Evolutionary conservation across 352 stramenopile genomes (phyloP).

Genomic region (Pythium insidiosum): DNA sequence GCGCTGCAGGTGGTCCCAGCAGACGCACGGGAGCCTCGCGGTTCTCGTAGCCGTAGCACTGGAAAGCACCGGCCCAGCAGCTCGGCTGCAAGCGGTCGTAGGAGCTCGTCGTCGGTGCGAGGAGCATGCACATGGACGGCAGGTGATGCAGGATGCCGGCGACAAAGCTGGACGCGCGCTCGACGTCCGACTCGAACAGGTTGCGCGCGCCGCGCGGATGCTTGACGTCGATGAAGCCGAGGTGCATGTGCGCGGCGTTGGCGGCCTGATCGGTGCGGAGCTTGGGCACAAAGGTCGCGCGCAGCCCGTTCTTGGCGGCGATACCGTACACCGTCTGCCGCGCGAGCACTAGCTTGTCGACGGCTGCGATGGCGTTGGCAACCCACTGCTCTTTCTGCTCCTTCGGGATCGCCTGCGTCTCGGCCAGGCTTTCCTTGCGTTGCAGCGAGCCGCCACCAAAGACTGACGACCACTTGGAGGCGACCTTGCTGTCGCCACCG

Average conservation of each 20-base stretch:
- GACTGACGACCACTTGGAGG: too few relatives aligned
- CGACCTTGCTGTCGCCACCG: too few relatives aligned
- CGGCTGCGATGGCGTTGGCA: conserved; percentile 7
- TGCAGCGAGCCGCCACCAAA: too few relatives aligned
- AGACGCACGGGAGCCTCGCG: conserved; percentile 18
- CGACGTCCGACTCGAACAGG: conserved; percentile 5
- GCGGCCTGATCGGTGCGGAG: conserved; percentile 9
- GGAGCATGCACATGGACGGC: conserved; percentile 15
- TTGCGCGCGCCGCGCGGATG: background rate
- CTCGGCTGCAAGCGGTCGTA: conserved; percentile 21
- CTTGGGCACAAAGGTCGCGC: conserved; percentile 19
- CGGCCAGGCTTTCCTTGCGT: too few relatives aligned
- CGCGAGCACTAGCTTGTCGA: conserved; percentile 20
- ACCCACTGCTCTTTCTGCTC: too few relatives aligned
- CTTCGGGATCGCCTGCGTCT: too few relatives aligned
- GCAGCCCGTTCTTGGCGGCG: conserved; percentile 8
- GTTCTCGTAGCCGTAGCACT: conserved; percentile 31
- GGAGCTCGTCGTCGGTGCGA: conserved; percentile 18
- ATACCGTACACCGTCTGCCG: conserved; percentile 17
- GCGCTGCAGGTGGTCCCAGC: conserved; percentile 3
- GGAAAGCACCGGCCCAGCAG: conserved; percentile 21
- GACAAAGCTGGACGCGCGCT: conserved; percentile 4
- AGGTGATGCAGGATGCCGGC: conserved; percentile 16
- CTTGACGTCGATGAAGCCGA: conserved; percentile 9
- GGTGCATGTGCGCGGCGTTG: conserved; percentile 15